Base-by-base conservation (phyloP, 2,329 filamentous ascomycete genomes). In the Colletotrichum filicis region DNA sequence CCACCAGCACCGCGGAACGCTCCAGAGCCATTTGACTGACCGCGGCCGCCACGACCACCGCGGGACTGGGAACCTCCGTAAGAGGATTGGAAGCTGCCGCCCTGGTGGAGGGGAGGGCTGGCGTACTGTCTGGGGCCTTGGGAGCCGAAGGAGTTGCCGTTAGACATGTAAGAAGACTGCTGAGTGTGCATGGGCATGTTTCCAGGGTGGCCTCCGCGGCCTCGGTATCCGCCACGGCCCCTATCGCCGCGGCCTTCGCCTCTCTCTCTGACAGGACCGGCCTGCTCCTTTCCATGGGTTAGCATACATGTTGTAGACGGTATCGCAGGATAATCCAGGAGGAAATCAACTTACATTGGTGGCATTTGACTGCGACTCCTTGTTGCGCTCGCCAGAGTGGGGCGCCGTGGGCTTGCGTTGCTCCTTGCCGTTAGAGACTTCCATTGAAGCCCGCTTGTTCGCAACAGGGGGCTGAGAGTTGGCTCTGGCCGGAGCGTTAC, bases 371-470 rank as follows among this genome's bases (percentile, higher is more conserved):
- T 75, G 73, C 28, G 73, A 66, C 46, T 86, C 82, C 77, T 86
- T 89, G n/a, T 78, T 72, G 24, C 71, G 68, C 5, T 74, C 71
- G 42, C 67, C 49, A 9, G 61, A 61, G 49, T 52, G 56, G 9
- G 81, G 80, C 53, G 79, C 75, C 1, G 83, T 75, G 5, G 82
- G 71, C 80, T 89, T 90, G 73, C 87, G 87, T 73, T 85, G 82
- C 52, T 88, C 87, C 58, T 85, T 85, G 52, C 80, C 72, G 37
- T 76, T 78, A 9, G 81, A 76, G 2, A 77, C 79, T 71, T 90
- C 88, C 19, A 83, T 75, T 1, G 86, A 83, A 22, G 79, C 79
- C 58, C 87, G 86, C 79, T 89, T 90, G 52, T 82, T 78, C 2
- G 82, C 70, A 7, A 76, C 72, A 1, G 83, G 78, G 7, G 83